A percentile compares a stretch with the other conserved stretches of the same genome.
Evolutionary conservation across 2,329 filamentous ascomycete species (phyloP).

Genomic region (Penicillium concentricum): DNA sequence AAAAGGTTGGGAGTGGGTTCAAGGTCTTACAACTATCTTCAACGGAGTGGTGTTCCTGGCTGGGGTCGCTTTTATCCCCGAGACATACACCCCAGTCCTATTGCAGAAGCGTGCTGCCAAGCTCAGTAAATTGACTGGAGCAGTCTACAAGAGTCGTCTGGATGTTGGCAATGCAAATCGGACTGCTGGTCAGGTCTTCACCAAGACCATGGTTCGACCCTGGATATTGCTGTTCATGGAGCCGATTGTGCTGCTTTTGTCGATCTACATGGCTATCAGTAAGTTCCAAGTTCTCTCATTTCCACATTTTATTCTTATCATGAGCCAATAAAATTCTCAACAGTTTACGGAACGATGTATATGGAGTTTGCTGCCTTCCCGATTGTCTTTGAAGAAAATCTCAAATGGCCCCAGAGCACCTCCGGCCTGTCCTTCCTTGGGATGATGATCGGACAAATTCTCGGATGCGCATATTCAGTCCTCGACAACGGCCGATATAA

Average conservation of each 20-base stretch:
- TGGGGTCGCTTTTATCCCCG: constrained; percentile 17
- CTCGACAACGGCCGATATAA: constrained; percentile 26
- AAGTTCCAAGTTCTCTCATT: not conserved
- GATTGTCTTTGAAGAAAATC: constrained; percentile 45
- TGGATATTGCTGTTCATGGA: constrained; percentile 47
- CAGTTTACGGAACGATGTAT: constrained; percentile 50
- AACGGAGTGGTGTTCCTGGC: constrained; percentile 54
- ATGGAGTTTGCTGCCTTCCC: constrained; percentile 51
- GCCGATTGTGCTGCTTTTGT: constrained; percentile 48
- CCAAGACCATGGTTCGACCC: constrained; percentile 46
- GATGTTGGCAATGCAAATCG: constrained; percentile 12
- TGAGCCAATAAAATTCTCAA: not conserved
- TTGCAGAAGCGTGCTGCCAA: constrained; percentile 47
- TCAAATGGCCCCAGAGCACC: constrained; percentile 44
- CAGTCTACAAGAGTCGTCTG: constrained; percentile 38
- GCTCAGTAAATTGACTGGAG: constrained; percentile 47
- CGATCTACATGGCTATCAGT: constrained; percentile 43
- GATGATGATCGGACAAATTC: constrained; percentile 38
- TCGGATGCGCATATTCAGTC: constrained; percentile 37
- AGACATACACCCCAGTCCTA: constrained; percentile 47
- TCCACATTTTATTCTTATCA: not conserved
- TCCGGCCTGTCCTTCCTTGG: constrained; percentile 48
- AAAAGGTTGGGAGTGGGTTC: constrained; percentile 65
- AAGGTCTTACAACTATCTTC: constrained; percentile 60
- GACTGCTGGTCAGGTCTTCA: constrained; percentile 27